phyloP scores from a whole-genome alignment of 2,329 filamentous ascomycete genomes.

The Hypoxylon sp. region DNA sequence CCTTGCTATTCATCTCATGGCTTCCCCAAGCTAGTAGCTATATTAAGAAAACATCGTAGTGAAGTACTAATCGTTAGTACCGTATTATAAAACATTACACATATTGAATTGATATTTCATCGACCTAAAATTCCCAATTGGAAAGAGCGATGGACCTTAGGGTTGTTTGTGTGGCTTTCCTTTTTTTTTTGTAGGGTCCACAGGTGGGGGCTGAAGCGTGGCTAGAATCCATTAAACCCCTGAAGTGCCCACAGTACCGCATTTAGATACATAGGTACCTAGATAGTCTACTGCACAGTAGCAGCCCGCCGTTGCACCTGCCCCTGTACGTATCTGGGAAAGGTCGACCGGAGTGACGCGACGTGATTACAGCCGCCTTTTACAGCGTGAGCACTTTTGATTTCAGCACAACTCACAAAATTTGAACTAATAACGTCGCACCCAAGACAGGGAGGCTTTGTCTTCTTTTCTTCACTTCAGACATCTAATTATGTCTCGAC shows the following conservation, averaged over 20 bases:
- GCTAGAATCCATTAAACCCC: slow-evolving; percentile 15
- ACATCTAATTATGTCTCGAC: slow-evolving; percentile 23
- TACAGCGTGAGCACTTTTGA: slow-evolving; percentile 29
- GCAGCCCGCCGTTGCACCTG: slow-evolving; percentile 2
- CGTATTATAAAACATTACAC: not conserved
- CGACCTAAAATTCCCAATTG: no score
- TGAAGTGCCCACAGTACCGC: not conserved
- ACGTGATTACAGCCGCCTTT: slow-evolving; percentile 18
- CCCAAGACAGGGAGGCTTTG: slow-evolving; percentile 13
- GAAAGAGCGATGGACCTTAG: no score
- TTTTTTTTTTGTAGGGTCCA: not conserved
- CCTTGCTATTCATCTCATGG: not conserved
- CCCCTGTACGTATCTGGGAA: slow-evolving; percentile 21
- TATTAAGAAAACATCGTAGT: not conserved
- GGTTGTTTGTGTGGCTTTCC: no score
- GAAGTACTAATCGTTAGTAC: not conserved
- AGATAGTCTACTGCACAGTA: no score
- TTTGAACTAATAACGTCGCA: slow-evolving; percentile 17
- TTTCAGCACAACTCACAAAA: slow-evolving; percentile 28
- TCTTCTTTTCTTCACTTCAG: slow-evolving; percentile 12
- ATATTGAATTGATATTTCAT: not conserved
- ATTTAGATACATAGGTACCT: not conserved
- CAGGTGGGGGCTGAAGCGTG: not conserved
- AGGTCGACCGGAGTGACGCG: slow-evolving; percentile 24
- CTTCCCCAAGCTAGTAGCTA: not conserved